A percentile compares a stretch with the other conserved stretches of the same genome.
Evolutionary conservation across 2,329 filamentous ascomycete genomes (phyloP).

Genomic region (Botrytis squamosa): DNA sequence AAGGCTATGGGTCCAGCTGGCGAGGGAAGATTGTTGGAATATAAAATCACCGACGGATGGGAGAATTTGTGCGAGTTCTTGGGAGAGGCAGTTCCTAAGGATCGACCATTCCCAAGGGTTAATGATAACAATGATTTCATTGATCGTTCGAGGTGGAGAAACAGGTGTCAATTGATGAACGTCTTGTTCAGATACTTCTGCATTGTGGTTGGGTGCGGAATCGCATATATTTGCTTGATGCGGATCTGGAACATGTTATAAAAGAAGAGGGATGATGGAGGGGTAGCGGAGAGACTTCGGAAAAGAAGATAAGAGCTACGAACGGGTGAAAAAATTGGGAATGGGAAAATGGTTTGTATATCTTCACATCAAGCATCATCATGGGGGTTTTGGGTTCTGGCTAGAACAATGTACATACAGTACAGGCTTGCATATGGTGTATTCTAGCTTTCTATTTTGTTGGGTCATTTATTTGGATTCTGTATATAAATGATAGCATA

Average conservation of each 20-base stretch:
- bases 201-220: not conserved
- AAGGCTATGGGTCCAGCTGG: conserved; percentile 4
- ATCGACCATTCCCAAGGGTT: conserved; percentile 11
- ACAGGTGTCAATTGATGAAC: conserved; percentile 19
- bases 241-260: conserved; percentile 18
- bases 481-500: not conserved
- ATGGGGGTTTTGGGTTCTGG: not conserved
- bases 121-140: conserved; percentile 21
- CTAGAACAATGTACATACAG: not conserved
- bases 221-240: conserved; percentile 14
- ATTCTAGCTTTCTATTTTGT: not conserved
- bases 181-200: conserved; percentile 17
- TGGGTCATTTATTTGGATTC: not conserved
- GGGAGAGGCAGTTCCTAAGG: conserved; percentile 25
- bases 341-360: not conserved
- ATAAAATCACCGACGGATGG: conserved; percentile 28
- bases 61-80: conserved; percentile 26
- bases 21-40: conserved; percentile 23
- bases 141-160: conserved; percentile 19
- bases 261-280: not conserved
- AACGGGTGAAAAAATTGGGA: not conserved
- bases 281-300: not conserved
- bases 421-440: not conserved
- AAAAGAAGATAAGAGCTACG: not conserved
- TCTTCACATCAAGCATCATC: not conserved